A percentile compares a stretch with the other conserved stretches of the same genome.
phyloP scores from a whole-genome alignment of 352 stramenopile species.

The Phytophthora europaea region DNA sequence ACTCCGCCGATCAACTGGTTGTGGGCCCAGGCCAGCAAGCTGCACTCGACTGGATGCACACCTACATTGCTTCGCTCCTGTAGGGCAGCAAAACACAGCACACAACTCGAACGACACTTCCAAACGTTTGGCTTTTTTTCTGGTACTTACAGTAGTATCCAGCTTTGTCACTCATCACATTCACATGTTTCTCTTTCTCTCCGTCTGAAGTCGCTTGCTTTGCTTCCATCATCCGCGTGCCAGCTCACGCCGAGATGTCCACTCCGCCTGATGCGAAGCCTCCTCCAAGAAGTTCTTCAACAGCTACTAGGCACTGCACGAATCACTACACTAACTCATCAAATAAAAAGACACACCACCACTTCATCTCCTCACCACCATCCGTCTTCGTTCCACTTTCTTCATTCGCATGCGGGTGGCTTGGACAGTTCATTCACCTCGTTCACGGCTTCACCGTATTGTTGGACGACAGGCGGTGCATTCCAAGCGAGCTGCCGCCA shows the following conservation, averaged over 20 bases:
- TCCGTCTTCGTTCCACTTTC: constrained; percentile 33
- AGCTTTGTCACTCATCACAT: constrained; percentile 48
- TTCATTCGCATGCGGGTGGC: constrained; percentile 18
- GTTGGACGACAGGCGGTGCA: constrained; percentile 67
- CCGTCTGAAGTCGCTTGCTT: constrained; percentile 24
- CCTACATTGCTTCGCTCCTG: constrained; percentile 34
- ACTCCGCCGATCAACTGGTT: neutral
- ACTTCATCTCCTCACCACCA: constrained; percentile 17
- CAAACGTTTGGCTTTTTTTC: constrained; percentile 39
- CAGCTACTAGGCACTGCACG: constrained; percentile 52
- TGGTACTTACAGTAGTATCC: constrained; percentile 41
- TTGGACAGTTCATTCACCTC: constrained; percentile 24
- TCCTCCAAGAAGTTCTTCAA: constrained; percentile 51
- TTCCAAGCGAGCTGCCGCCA: constrained; percentile 58
- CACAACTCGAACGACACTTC: constrained; percentile 22
- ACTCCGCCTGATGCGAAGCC: constrained; percentile 19
- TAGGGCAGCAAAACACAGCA: constrained; percentile 16
- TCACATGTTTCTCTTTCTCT: constrained; percentile 44
- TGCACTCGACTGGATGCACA: constrained; percentile 37
- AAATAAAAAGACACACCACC: constrained; percentile 42
- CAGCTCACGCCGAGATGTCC: constrained; percentile 28
- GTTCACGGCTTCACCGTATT: constrained; percentile 39
- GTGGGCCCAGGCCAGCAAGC: constrained; percentile 25
- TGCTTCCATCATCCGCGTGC: constrained; percentile 13
- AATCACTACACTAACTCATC: constrained; percentile 43